Evolutionary conservation across 192 early-diverging fungal species (phyloP), one percentile per base, ranked within the genome.

Genomic region (Coemansia umbellata): DNA sequence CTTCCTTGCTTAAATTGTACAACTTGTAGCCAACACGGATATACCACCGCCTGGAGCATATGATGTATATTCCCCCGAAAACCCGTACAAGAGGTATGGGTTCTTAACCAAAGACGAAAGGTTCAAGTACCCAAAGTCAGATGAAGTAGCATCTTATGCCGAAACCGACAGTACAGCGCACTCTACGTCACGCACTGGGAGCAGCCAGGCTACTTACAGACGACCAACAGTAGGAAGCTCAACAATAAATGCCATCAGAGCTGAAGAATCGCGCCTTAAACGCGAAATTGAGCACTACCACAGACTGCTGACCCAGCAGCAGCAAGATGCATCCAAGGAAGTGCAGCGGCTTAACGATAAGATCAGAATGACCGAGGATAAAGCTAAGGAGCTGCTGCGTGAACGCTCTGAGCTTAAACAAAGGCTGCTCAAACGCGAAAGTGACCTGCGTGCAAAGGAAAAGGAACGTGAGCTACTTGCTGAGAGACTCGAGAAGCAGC

Each of bases 31-130:
- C 27, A 59, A 74, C 48, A 51, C 71, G 2, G 71, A 74, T 52
- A 67, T 67, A 32, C 71, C 71, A 18, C 60, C 63, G 18, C 64
- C 71, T 0, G 71, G 72, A 1, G 39, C 51, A 6, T 75, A 75
- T 37, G 60, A 75, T 26, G 60, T 64, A 13, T 28, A 55, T 28
- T 64, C 72, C 21, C 60, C 65, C 13, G 74, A 70, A 13, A 51
- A 52, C 19, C 45, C 44, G 13, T 65, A 77, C 53, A 69, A 77
- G 22, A 65, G 56, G 37, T 77, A 70, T 55, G 67, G 67, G 10
- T 70, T 69, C 15, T 11, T 77, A 30, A 61, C 35, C 17, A 61
- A 70, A 9, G 43, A 47, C 13, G 62, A 60, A 24, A 39, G 74
- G 32, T 77, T 77, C 55, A 47, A 53, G 31, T 32, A 30, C 7